Base-by-base conservation (phyloP, 2,329 filamentous ascomycete species). In the Teratosphaeria viscida region DNA sequence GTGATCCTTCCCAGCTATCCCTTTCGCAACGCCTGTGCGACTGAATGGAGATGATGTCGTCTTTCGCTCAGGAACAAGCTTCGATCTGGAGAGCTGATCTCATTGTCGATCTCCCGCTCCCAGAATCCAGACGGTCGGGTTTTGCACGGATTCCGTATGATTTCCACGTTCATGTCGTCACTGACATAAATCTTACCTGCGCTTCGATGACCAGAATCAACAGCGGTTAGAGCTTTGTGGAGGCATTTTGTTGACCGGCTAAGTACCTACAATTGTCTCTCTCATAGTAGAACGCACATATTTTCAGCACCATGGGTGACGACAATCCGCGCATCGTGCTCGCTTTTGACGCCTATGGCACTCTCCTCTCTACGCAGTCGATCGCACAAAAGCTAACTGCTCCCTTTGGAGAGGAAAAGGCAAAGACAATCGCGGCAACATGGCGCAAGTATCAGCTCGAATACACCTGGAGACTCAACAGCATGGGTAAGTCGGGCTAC, bases 311-410 rank as follows among this genome's bases (percentile, higher is more conserved):
- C 16, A 56, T 56, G 54, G 23, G 32, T 5, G 57, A 49, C 43
- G 43, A 49, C 10, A 49, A 49, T 49, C 43, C n/a, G 12, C 63
- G 72, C 11, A 77, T 72, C 2, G 74, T 86, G 54, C 77, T 91
- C 58, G 87, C 86, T 1, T 90, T 92, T 63, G 88, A 92, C 67
- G 78, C 89, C 1, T 91, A 90, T 72, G 88, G 87, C 58, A 91
- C 87, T 2, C 73, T 92, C 10, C 78, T 91, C 5, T 89, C 86
- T 10, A 89, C 87, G 1, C 82, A 84, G 52, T 88, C 85, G 34
- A 88, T 90, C 62, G 79, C 81, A 6, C 73, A 78, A 39, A 78
- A 85, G 61, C 75, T 91, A 12, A 79, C 79, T 16, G 72, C 75
- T 35, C 72, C 85, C 59, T 84, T 84, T 66, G 84, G 81, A 6